These are phyloP conservation scores for Citrullus amarus DNA, from an alignment of 306 rosid genomes.

Conservation along the genomic window DNA sequence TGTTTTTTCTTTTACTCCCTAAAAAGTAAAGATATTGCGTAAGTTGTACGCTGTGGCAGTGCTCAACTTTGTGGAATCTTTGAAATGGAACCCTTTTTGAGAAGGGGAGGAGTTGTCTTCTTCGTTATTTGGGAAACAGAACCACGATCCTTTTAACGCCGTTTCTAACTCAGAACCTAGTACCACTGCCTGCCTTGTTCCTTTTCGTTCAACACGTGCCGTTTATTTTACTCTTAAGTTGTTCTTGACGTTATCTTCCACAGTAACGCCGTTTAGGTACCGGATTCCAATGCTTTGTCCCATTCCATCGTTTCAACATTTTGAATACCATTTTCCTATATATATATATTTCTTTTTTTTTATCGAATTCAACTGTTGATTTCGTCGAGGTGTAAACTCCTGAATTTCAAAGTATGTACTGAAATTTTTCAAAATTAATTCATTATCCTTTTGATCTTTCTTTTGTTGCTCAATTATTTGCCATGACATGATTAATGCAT, in stretches of 20 bases:
- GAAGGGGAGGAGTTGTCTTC: background rate
- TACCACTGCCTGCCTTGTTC: background rate
- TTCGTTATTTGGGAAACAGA: background rate
- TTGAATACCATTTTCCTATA: background rate
- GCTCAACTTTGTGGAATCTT: background rate
- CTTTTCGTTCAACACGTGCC: background rate
- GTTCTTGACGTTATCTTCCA: background rate
- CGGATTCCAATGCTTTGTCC: background rate
- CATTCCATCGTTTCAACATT: background rate
- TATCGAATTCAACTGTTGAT: background rate
- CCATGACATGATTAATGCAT: too few relatives aligned
- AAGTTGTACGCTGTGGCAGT: background rate
- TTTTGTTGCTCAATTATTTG: too few relatives aligned
- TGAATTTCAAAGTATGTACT: too few relatives aligned
- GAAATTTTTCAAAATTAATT: too few relatives aligned
- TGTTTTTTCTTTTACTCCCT: too few relatives aligned
- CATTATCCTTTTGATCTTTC: too few relatives aligned
- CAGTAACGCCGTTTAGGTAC: background rate
- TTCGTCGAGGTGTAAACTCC: background rate
- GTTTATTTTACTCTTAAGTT: background rate
- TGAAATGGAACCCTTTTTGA: background rate
- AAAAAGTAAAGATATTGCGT: background rate
- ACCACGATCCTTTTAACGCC: background rate
- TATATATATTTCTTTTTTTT: too few relatives aligned
- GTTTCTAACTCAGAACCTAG: background rate